phyloP scores from a whole-genome alignment of 2,329 filamentous ascomycete species.

The Neofusicoccum ribis region DNA sequence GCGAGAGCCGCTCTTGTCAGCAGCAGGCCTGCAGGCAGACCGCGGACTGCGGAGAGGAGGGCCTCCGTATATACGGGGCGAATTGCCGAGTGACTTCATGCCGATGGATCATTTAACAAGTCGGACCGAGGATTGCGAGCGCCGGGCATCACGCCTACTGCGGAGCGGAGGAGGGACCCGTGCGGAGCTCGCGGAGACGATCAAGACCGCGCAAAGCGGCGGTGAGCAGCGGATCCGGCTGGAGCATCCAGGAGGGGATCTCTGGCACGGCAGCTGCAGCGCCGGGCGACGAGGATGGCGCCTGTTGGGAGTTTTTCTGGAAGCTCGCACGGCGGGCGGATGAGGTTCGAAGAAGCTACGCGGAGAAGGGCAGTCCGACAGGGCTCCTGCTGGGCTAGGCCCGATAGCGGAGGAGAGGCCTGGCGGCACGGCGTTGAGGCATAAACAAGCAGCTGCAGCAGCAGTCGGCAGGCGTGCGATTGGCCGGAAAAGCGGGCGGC shows the following conservation, averaged over 20 bases:
- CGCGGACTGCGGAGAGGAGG: background rate
- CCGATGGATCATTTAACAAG: constrained; percentile 3
- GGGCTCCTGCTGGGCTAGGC: constrained; percentile 2
- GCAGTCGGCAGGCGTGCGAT: background rate
- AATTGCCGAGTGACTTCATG: constrained; percentile 12
- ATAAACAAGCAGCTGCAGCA: background rate
- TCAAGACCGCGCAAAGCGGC: background rate
- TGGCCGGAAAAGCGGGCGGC: background rate
- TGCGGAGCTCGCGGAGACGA: constrained; percentile 6
- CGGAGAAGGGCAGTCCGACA: background rate
- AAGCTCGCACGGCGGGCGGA: background rate
- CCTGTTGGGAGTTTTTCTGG: background rate
- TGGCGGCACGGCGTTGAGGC: background rate
- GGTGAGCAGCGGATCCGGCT: background rate
- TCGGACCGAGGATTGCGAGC: background rate
- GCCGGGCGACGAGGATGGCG: background rate
- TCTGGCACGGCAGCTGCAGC: background rate
- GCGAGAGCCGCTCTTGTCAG: background rate
- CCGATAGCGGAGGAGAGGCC: constrained; percentile 1
- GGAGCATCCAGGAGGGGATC: background rate
- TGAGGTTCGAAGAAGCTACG: constrained; percentile 14
- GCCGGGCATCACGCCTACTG: background rate
- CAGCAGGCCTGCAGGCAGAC: background rate
- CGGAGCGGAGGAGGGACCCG: background rate
- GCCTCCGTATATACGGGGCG: background rate